Conservation (phyloP, 2,329 filamentous ascomycete genomes). For the Fusarium aywerte region DNA sequence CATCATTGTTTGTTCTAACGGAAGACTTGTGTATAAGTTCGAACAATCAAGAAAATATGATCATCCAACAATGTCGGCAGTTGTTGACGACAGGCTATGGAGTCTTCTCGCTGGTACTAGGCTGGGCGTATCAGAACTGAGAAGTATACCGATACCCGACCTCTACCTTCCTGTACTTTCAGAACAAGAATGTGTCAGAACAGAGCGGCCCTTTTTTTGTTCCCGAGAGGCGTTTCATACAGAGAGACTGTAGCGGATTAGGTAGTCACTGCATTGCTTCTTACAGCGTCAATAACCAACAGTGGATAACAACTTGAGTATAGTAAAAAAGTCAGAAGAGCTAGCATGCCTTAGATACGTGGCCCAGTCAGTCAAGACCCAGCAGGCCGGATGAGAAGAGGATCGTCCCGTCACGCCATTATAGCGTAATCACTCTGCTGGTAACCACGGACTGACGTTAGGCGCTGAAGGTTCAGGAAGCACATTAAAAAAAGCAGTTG, state of each 20-base stretch:
- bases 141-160: not conserved
- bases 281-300: not conserved
- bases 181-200: not conserved
- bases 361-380: slow-evolving; percentile 19
- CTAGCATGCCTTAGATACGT: not conserved
- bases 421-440: slow-evolving; percentile 37
- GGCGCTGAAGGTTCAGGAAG: slow-evolving; percentile 5
- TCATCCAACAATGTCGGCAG: slow-evolving; percentile 19
- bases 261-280: not conserved
- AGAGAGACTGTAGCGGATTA: not conserved
- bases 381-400: slow-evolving; percentile 37
- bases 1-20: slow-evolving; percentile 4
- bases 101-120: not conserved
- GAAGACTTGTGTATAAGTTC: not conserved
- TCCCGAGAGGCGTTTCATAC: not conserved
- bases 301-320: not conserved
- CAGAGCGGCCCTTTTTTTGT: not conserved
- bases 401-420: slow-evolving; percentile 41
- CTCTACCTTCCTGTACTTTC: not conserved
- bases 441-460: slow-evolving; percentile 22
- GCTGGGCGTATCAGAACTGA: not conserved
- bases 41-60: not conserved
- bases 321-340: not conserved
- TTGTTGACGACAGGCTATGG: slow-evolving; percentile 30
- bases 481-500: slow-evolving; percentile 1